Conservation (phyloP, 257 asterid species). For the Solanum sejunctum region DNA sequence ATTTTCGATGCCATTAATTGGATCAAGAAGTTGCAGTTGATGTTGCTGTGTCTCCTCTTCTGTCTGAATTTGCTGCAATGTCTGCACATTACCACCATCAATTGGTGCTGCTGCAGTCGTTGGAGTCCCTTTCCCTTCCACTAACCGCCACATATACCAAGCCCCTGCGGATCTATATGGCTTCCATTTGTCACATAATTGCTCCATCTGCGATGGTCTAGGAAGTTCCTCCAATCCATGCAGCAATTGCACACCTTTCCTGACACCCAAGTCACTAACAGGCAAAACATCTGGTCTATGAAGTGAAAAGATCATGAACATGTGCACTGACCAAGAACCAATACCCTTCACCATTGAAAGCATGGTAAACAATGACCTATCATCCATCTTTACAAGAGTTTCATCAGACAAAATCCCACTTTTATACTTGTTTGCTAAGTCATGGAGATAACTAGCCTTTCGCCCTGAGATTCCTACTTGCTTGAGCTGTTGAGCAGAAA, state of each 20-base stretch:
- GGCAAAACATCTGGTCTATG: slow-evolving; percentile 96
- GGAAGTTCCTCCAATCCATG: slow-evolving; percentile 82
- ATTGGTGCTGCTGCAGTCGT: slow-evolving; percentile 27
- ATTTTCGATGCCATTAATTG: slow-evolving; percentile 59
- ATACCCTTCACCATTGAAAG: slow-evolving; percentile 98
- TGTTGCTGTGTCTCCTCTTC: slow-evolving; percentile 41
- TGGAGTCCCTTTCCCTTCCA: slow-evolving; percentile 59
- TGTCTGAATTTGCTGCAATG: slow-evolving; percentile 57
- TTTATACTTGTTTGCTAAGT: slow-evolving; percentile 65
- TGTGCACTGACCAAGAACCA: slow-evolving; percentile 96
- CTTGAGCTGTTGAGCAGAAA: slow-evolving; percentile 75
- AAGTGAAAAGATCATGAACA: slow-evolving; percentile 91
- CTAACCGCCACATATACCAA: slow-evolving; percentile 93
- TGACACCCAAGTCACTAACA: slow-evolving; percentile 81
- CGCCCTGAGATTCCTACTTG: slow-evolving; percentile 88
- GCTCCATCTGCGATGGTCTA: slow-evolving; percentile 83
- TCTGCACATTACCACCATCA: slow-evolving; percentile 41
- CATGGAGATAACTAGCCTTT: slow-evolving; percentile 76
- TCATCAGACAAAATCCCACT: slow-evolving; percentile 81
- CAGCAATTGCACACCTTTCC: slow-evolving; percentile 87
- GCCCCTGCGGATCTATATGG: slow-evolving; percentile 94
- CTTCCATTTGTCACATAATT: slow-evolving; percentile 84
- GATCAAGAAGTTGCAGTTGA: slow-evolving; percentile 81
- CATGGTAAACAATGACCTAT: slow-evolving; percentile 77
- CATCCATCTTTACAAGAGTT: slow-evolving; percentile 79